Evolutionary conservation across 1,139 yeast genomes (phyloP), one percentile per base, ranked within the genome.

Genomic region (Nakaseomyces sp.): DNA sequence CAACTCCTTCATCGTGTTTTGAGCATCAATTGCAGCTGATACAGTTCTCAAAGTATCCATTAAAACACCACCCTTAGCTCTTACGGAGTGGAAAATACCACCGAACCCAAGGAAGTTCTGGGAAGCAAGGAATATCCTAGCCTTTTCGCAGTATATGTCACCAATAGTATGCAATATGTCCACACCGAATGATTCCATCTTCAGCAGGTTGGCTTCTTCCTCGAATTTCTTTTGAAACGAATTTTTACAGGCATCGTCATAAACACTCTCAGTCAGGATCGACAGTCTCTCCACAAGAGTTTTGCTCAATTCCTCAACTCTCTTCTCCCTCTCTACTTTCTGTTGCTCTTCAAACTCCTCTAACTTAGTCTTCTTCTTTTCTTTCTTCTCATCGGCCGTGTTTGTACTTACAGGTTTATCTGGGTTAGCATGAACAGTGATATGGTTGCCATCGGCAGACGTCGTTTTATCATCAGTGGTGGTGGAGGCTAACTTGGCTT

Each of bases 111-210:
- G 71, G 50, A 83, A 76, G 47, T 81, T 79, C 56, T 86, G 95
- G 28, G 87, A 76, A 56, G 79, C 79, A 43, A 80, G 56, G 48
- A 67, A 74, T 13, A 78, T 69, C 36, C 69, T 65, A 2, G 77
- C 85, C 57, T 87, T 87, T 53, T 82, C 73, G 51, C 73, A 71
- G 63, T 89, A 89, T 7, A 85, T 78, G 32, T 74, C 69, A 15
- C 97, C 97, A 46, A 89, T 78, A 1, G 95, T 75, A 59, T 89
- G 96, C 46, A 91, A 73, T 40, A 89, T 81, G 60, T 89, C 95
- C 43, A 88, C 69, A 7, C 97, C 97, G 67, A 89, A 91, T 43
- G 95, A 85, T 65, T 89, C 97, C 84, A 87, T 80, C 60, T 89
- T 89, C 50, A 91, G 73, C 40, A 83, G 74, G 57, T 88, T 94